Percentiles rank a stretch among this genome's conserved stretches.
Evolutionary conservation across 192 early-diverging fungal genomes (phyloP).

Genomic region (Dispira parvispora): DNA sequence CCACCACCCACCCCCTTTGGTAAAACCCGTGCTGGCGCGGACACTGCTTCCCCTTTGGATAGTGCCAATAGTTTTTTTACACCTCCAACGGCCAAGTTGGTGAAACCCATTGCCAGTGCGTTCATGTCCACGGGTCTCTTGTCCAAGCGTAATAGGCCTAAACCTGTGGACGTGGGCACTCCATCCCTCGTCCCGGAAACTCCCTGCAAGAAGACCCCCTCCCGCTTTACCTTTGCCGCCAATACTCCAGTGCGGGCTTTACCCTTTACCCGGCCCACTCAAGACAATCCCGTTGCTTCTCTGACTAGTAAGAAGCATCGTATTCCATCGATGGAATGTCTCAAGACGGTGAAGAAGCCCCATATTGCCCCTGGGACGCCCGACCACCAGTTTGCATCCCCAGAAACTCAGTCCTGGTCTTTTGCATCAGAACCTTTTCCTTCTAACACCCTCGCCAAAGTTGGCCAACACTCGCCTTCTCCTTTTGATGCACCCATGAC

Average conservation of each 20-base stretch:
- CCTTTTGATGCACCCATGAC: not conserved
- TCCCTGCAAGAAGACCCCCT: conserved; percentile 20
- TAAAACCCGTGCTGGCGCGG: too few species aligned
- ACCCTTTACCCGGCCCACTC: not conserved
- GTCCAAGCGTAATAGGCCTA: conserved; percentile 25
- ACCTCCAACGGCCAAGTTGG: conserved; percentile 29
- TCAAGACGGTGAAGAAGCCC: conserved; percentile 24
- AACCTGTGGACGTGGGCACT: conserved; percentile 14
- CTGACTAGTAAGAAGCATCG: conserved; percentile 20
- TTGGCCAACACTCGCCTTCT: not conserved
- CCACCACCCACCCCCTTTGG: too few species aligned
- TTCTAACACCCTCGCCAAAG: not conserved
- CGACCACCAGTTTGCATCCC: not conserved
- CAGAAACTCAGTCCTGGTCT: not conserved
- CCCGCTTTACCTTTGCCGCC: conserved; percentile 1
- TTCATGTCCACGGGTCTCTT: conserved; percentile 29
- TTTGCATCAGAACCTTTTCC: not conserved
- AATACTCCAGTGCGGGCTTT: not conserved
- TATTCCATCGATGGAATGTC: conserved; percentile 22
- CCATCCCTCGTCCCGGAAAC: conserved; percentile 24
- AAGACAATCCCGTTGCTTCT: not conserved
- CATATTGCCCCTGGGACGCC: conserved; percentile 16
- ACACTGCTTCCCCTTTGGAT: not conserved
- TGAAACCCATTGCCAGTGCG: conserved; percentile 26
- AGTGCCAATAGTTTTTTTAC: conserved; percentile 19